Evolutionary conservation across 1,284 basidiomycete species (phyloP).

Genomic region (Porphyrellus sp.): DNA sequence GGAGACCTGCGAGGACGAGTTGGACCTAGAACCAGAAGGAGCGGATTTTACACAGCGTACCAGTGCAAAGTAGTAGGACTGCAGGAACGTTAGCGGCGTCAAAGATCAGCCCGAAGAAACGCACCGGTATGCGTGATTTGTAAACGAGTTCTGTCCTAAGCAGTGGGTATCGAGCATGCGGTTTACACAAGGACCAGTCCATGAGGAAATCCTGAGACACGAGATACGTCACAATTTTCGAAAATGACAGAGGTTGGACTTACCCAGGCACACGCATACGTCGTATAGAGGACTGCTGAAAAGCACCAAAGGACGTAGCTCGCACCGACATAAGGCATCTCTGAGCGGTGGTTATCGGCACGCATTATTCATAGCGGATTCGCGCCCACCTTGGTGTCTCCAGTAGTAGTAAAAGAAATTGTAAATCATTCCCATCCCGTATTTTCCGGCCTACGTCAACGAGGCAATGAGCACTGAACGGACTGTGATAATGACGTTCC

Average conservation of each 20-base stretch:
- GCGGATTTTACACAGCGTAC: slow-evolving; percentile 39
- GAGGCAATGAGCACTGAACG: slow-evolving; percentile 3
- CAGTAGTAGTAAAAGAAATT: slow-evolving; percentile 72
- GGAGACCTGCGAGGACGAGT: slow-evolving; percentile 44
- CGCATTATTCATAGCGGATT: background rate
- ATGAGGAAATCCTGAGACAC: slow-evolving; percentile 64
- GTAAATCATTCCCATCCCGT: slow-evolving; percentile 61
- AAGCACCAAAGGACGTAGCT: slow-evolving; percentile 66
- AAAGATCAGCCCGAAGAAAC: slow-evolving; percentile 26
- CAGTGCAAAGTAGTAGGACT: slow-evolving; percentile 76
- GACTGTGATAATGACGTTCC: slow-evolving; percentile 14
- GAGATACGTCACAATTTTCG: background rate
- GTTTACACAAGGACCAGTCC: slow-evolving; percentile 80
- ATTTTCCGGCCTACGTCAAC: slow-evolving; percentile 70
- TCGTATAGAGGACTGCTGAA: slow-evolving; percentile 58
- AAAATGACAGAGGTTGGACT: slow-evolving; percentile 19
- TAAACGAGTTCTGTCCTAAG: slow-evolving; percentile 79
- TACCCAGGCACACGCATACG: slow-evolving; percentile 81
- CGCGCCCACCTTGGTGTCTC: slow-evolving; percentile 43
- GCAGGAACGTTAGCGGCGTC: slow-evolving; percentile 5
- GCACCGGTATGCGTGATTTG: slow-evolving; percentile 52
- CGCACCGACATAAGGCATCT: slow-evolving; percentile 38
- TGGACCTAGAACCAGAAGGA: background rate
- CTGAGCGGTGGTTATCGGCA: slow-evolving; percentile 4
- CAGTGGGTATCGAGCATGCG: slow-evolving; percentile 56